Evolutionary conservation across 1,284 basidiomycete genomes (phyloP).

Genomic region (Uromyces viciae-fabae): DNA sequence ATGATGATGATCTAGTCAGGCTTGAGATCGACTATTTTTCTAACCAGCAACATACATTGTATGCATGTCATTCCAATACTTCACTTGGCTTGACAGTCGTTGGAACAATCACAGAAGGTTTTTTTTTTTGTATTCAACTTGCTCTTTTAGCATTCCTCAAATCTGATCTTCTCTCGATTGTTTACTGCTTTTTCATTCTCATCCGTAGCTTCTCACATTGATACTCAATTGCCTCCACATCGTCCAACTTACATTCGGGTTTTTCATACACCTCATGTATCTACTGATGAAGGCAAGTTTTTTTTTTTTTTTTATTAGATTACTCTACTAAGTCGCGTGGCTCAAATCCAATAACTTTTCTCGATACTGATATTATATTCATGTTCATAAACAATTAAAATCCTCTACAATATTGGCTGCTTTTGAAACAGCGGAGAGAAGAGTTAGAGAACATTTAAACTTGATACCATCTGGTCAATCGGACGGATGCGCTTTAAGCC

Average conservation of each 20-base stretch:
- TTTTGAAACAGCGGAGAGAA: neutral
- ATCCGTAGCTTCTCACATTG: neutral
- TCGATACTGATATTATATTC: neutral
- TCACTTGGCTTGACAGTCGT: neutral
- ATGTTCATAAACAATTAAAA: neutral
- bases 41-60: neutral
- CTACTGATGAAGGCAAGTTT: neutral
- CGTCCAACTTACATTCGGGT: slow-evolving; percentile 1
- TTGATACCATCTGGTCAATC: neutral
- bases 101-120: slow-evolving; percentile 8
- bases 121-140: neutral
- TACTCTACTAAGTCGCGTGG: neutral
- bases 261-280: neutral
- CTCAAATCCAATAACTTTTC: neutral
- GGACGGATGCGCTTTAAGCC: neutral
- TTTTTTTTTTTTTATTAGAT: neutral
- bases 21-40: neutral
- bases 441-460: neutral
- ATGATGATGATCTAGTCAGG: neutral
- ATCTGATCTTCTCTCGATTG: neutral
- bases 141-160: neutral
- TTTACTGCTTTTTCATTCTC: neutral
- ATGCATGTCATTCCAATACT: neutral
- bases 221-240: neutral
- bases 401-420: neutral